Base-by-base conservation (phyloP, 495 filamentous ascomycete genomes). In the Paragyromitra xinjiangensis region DNA sequence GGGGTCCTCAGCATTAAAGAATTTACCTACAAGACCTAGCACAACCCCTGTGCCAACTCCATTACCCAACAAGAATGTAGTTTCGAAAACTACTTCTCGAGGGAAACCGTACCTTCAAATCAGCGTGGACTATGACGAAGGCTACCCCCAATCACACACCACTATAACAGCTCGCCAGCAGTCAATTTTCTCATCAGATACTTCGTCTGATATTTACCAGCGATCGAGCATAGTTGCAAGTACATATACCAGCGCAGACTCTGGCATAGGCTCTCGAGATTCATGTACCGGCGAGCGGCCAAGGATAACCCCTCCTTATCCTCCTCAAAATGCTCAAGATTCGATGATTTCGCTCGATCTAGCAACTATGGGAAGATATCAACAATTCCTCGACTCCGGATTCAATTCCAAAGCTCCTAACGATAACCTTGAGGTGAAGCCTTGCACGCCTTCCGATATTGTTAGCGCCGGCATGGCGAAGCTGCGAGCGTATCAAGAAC, bases 81-180 rank as follows among this genome's bases (percentile, higher is more conserved):
- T 71, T 64, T 68, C 79, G 19, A 81, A 81, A 73, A 78, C 48
- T 12, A 82, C 80, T 26, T 78, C 79, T 34, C 65, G 68, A 56
- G 80, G 80, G 37, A 82, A 73, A 42, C 75, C 79, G 19, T 82
- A 82, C 68, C 79, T 82, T 58, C 79, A 81, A 24, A 82, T 82
- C 44, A 80, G 76, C 12, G 79, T 82, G 40, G 80, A 82, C 53
- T 82, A 82, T 62, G 75, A 68, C 26, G 58, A 77, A 7, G 72
- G 44, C 55, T 42, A 64, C 48, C 59, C 40, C 37, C 59, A 39
- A 42, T 64, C 75, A n/a, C 61, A 73, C 22, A 77, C 55, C 3
- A 64, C 69, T 34, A 75, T 71, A 69, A 69, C 53, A 26, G 69
- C 63, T 51, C 48, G 42, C 29, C 61, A 55, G 58, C 61, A 65